Percentiles rank a stretch among this genome's conserved stretches.
These are phyloP conservation scores for Metschnikowia bowlesiae DNA, from an alignment of 805 yeast species.

Conservation along the genomic window DNA sequence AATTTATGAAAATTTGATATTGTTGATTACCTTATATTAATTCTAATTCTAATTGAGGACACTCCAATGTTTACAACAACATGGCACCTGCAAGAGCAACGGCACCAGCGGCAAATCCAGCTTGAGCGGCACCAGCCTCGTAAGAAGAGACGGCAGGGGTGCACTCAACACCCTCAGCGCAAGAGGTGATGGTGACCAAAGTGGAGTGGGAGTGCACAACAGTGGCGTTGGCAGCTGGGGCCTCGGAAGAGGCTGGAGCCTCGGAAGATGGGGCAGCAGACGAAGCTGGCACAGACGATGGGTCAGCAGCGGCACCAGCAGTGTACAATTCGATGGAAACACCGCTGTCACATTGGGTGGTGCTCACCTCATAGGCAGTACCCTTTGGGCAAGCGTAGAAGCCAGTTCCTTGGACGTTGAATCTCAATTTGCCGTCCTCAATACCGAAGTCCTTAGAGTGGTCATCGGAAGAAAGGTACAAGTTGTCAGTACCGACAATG, in stretches of 20 bases:
- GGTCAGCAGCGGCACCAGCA: conserved; percentile 5
- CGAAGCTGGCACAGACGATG: conserved; percentile 8
- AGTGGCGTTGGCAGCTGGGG: conserved; percentile 21
- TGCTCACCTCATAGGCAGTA: conserved; percentile 13
- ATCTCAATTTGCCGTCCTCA: conserved; percentile 24
- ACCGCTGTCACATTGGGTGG: conserved; percentile 10
- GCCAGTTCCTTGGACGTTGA: conserved; percentile 14
- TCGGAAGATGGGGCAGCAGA: conserved; percentile 26
- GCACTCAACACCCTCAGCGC: conserved; percentile 16
- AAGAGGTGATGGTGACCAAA: conserved; percentile 23
- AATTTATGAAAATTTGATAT: too few species aligned
- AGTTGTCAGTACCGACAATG: conserved; percentile 15
- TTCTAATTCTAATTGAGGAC: neutral
- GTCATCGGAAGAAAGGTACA: conserved; percentile 13
- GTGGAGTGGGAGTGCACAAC: conserved; percentile 20
- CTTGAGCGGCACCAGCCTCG: conserved; percentile 13
- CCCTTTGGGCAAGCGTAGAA: conserved; percentile 26
- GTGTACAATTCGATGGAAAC: conserved; percentile 9
- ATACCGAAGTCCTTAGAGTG: conserved; percentile 27
- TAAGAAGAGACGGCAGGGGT: conserved; percentile 3
- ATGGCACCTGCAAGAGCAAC: conserved; percentile 13
- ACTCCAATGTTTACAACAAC: conserved; percentile 11
- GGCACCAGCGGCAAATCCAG: conserved; percentile 15
- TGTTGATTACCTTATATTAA: too few species aligned
- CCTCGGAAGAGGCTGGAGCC: conserved; percentile 24